Conservation (phyloP, 495 filamentous ascomycete species). For the Geopyxis carbonaria region DNA sequence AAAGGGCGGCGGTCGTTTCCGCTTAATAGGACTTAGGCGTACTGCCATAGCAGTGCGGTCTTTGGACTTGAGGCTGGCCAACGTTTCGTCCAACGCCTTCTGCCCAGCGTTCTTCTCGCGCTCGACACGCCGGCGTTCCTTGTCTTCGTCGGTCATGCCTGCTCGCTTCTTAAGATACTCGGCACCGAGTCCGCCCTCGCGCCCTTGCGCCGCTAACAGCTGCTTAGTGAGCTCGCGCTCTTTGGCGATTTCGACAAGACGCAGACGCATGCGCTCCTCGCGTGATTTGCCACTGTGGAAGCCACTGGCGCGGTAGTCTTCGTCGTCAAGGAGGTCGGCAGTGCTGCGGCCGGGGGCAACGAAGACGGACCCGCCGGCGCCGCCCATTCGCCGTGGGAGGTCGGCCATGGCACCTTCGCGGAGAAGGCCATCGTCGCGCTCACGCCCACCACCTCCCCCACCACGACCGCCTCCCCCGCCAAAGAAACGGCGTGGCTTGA, state of each 20-base stretch:
- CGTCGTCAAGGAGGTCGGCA: conserved; percentile 51
- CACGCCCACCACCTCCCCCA: conserved; percentile 12
- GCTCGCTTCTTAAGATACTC: conserved; percentile 20
- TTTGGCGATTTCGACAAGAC: conserved; percentile 52
- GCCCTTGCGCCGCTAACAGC: conserved; percentile 32
- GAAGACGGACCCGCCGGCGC: conserved; percentile 23
- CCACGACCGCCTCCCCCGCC: conserved; percentile 28
- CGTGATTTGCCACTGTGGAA: conserved; percentile 32
- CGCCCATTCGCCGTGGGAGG: conserved; percentile 19
- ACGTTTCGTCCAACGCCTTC: conserved; percentile 5
- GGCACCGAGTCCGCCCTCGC: conserved; percentile 36
- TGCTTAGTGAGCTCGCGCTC: conserved; percentile 65
- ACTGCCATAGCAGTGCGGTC: conserved; percentile 40
- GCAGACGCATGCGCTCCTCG: conserved; percentile 50
- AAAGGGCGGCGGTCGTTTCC: conserved; percentile 38
- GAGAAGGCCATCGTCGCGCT: conserved; percentile 18
- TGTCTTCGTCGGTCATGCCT: conserved; percentile 9
- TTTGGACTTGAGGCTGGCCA: conserved; percentile 37
- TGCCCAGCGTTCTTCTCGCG: conserved; percentile 7
- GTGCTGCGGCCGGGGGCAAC: conserved; percentile 32
- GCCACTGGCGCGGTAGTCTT: conserved; percentile 40
- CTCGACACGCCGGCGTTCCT: conserved; percentile 4
- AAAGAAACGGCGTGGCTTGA: conserved; percentile 36
- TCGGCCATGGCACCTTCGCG: conserved; percentile 19
- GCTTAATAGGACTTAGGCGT: conserved; percentile 55